Conservation (phyloP, 768 basidiomycete genomes). For the Tricholoma sp. region DNA sequence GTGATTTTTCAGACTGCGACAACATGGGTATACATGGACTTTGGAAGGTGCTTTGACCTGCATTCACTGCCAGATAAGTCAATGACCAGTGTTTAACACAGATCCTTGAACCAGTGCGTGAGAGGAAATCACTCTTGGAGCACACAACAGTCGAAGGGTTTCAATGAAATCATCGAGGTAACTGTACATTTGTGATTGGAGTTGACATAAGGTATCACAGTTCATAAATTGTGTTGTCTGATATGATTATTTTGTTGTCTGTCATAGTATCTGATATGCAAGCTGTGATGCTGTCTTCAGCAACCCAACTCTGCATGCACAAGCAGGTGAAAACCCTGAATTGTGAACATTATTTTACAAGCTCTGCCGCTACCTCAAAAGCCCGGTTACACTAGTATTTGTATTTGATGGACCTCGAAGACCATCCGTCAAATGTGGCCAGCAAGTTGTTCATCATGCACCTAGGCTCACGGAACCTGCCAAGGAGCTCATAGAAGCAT, state of each 20-base stretch:
- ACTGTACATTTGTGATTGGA: background rate
- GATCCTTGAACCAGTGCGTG: too few relatives aligned
- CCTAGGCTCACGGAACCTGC: background rate
- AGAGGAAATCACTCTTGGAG: too few relatives aligned
- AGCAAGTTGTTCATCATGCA: slow-evolving; percentile 23
- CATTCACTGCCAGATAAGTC: too few relatives aligned
- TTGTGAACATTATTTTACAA: slow-evolving; percentile 38
- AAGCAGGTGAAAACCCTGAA: slow-evolving; percentile 31
- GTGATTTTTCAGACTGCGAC: too few relatives aligned
- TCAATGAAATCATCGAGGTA: background rate
- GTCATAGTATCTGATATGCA: slow-evolving; percentile 1
- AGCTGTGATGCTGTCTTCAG: slow-evolving; percentile 5
- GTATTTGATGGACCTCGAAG: slow-evolving; percentile 34
- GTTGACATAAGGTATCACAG: too few relatives aligned
- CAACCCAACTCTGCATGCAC: slow-evolving; percentile 6
- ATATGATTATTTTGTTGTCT: too few relatives aligned
- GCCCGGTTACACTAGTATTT: slow-evolving; percentile 43
- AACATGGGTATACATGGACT: too few relatives aligned
- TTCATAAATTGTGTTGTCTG: too few relatives aligned
- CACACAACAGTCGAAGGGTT: background rate
- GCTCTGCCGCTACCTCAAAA: slow-evolving; percentile 27
- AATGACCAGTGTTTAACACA: too few relatives aligned
- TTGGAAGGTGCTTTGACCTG: too few relatives aligned
- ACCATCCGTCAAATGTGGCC: slow-evolving; percentile 35
- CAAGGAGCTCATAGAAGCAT: too few relatives aligned